Evolutionary conservation across 2,329 filamentous ascomycete species (phyloP).

Genomic region (Plenodomus biglobosus): DNA sequence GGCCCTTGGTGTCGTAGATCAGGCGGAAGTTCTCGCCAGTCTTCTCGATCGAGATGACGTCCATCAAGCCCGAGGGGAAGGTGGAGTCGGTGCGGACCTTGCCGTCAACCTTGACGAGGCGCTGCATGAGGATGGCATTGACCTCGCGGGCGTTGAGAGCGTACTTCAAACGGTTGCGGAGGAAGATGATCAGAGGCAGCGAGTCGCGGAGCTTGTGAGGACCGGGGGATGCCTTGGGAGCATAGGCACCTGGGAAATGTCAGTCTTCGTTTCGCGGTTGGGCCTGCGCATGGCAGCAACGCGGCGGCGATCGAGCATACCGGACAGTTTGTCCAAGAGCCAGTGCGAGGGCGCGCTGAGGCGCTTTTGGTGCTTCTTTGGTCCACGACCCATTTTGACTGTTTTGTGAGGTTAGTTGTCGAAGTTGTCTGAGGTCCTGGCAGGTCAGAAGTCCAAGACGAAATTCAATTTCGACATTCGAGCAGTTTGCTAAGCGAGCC

Average conservation of each 20-base stretch:
- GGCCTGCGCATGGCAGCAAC: constrained; percentile 37
- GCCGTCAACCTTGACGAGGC: constrained; percentile 98
- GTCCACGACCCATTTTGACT: constrained; percentile 67
- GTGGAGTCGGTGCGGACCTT: constrained; percentile 99
- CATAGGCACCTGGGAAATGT: constrained; percentile 52
- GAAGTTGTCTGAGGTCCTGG: constrained; percentile 38
- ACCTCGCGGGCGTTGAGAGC: constrained; percentile 98
- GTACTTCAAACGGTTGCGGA: constrained; percentile 86
- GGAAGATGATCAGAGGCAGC: constrained; percentile 95
- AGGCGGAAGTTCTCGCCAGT: constrained; percentile 99
- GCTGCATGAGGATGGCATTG: constrained; percentile 98
- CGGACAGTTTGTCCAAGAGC: constrained; percentile 99
- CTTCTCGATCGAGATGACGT: constrained; percentile 99
- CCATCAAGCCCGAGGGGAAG: constrained; percentile 98
- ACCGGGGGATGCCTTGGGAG: constrained; percentile 72
- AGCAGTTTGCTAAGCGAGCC: constrained; percentile 14
- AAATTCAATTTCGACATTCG: constrained; percentile 12
- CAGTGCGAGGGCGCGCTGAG: constrained; percentile 98
- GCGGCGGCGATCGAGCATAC: constrained; percentile 54
- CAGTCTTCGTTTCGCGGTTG: constrained; percentile 15
- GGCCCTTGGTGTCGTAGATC: constrained; percentile 99
- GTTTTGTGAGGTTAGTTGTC: constrained; percentile 43
- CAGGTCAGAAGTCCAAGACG: constrained; percentile 14
- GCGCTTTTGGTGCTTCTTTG: constrained; percentile 99
- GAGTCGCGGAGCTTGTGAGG: constrained; percentile 99